These are phyloP conservation scores for Aspergillus sp. DNA, from an alignment of 2,329 filamentous ascomycete species.

Conservation along the genomic window DNA sequence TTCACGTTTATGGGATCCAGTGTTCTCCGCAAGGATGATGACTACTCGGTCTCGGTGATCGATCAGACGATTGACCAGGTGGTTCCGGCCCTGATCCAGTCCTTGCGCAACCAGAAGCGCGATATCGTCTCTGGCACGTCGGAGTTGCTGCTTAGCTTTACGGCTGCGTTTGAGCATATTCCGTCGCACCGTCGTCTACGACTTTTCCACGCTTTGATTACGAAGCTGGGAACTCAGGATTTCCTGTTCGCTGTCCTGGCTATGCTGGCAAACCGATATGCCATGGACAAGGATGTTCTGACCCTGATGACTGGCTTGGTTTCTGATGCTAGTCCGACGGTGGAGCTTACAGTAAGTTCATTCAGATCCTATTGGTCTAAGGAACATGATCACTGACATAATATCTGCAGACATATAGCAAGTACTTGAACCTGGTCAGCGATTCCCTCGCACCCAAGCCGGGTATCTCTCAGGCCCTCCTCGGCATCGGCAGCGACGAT, in stretches of 20 bases:
- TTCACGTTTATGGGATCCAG: conserved; percentile 97
- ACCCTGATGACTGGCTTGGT: conserved; percentile 70
- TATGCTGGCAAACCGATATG: conserved; percentile 85
- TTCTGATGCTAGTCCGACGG: conserved; percentile 60
- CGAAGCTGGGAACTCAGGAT: conserved; percentile 75
- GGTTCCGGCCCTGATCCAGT: conserved; percentile 81
- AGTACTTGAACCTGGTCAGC: conserved; percentile 63
- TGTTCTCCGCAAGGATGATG: conserved; percentile 83
- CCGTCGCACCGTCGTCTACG: conserved; percentile 74
- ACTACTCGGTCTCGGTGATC: conserved; percentile 93
- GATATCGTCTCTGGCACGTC: conserved; percentile 73
- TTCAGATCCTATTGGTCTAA: background rate
- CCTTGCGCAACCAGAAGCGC: conserved; percentile 68
- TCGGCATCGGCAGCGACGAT: conserved; percentile 49
- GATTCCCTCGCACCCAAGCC: conserved; percentile 72
- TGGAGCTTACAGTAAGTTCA: conserved; percentile 53
- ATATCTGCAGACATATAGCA: conserved; percentile 55
- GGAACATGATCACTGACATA: conserved; percentile 6
- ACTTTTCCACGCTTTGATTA: conserved; percentile 75
- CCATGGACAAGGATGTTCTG: conserved; percentile 62
- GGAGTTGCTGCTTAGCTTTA: conserved; percentile 89
- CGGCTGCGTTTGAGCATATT: conserved; percentile 92
- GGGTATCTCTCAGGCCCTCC: conserved; percentile 61
- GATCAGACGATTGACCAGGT: conserved; percentile 90
- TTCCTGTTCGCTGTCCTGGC: conserved; percentile 81